These are phyloP conservation scores for Malus hybrid DNA, from an alignment of 331 rosid species.

Conservation along the genomic window DNA sequence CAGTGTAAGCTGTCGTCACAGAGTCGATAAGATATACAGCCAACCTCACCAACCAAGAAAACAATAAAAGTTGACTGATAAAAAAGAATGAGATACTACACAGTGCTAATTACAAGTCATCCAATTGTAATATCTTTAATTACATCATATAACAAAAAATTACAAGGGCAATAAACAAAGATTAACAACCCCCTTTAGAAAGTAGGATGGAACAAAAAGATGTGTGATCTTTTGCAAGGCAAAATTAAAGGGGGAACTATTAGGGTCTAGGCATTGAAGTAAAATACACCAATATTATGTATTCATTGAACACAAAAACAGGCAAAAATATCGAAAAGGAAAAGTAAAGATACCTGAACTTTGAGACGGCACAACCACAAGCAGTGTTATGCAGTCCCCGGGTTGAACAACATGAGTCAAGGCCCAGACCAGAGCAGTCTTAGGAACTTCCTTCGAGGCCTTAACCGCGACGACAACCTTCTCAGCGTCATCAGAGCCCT, in stretches of 20 bases:
- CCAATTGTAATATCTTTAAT: no score
- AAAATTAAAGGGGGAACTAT: background rate
- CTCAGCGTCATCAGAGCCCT: constrained; percentile 68
- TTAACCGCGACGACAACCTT: constrained; percentile 94
- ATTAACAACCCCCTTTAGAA: background rate
- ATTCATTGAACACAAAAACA: background rate
- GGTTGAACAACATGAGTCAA: constrained; percentile 98
- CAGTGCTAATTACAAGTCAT: background rate
- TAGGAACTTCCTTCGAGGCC: constrained; percentile 90
- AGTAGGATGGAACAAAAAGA: no score
- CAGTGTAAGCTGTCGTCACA: background rate
- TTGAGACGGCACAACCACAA: constrained; percentile 93
- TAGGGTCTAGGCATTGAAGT: background rate
- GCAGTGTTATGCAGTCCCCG: constrained; percentile 87
- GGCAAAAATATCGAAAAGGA: background rate
- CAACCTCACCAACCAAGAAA: background rate
- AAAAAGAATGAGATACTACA: background rate
- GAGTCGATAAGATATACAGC: background rate
- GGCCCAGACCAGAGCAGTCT: constrained; percentile 93
- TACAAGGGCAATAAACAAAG: background rate
- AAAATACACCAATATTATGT: background rate
- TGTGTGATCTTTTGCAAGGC: background rate
- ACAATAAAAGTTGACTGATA: background rate
- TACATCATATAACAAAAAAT: no score
- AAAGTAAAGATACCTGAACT: constrained; percentile 53